Evolutionary conservation across 176 grass and related monocot genomes (phyloP).

Genomic region (Aegilops speltoides): DNA sequence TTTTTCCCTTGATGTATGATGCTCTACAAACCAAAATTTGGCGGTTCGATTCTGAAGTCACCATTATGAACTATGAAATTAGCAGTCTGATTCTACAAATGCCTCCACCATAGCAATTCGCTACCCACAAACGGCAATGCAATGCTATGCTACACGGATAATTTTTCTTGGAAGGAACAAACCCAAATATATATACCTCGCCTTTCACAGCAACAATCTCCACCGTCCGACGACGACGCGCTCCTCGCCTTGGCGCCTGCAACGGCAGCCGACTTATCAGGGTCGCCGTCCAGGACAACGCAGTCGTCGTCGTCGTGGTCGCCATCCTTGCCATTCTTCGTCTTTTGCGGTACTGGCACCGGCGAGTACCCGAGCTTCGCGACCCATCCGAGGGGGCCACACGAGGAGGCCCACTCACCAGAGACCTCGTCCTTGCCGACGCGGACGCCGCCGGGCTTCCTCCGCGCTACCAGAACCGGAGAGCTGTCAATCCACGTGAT

Average conservation of each 20-base stretch:
- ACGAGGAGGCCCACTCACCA: not conserved
- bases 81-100: too few species aligned
- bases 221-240: slow-evolving; percentile 41
- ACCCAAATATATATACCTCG: slow-evolving; percentile 34
- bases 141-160: too few species aligned
- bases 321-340: not conserved
- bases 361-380: not conserved
- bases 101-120: too few species aligned
- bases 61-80: too few species aligned
- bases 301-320: slow-evolving; percentile 68
- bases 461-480: too few species aligned
- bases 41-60: not conserved
- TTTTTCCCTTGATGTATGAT: too few species aligned
- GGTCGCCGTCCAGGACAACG: slow-evolving; percentile 59
- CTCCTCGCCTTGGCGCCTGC: slow-evolving; percentile 29
- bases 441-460: too few species aligned
- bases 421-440: not conserved
- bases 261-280: slow-evolving; percentile 36
- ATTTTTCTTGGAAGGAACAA: too few species aligned
- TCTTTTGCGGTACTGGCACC: not conserved
- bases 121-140: too few species aligned
- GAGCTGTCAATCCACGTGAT: too few species aligned
- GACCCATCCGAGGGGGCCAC: not conserved
- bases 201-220: slow-evolving; percentile 80
- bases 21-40: not conserved